Evolutionary conservation across 441 rosid genomes (phyloP).

Genomic region (Capsella rubella): DNA sequence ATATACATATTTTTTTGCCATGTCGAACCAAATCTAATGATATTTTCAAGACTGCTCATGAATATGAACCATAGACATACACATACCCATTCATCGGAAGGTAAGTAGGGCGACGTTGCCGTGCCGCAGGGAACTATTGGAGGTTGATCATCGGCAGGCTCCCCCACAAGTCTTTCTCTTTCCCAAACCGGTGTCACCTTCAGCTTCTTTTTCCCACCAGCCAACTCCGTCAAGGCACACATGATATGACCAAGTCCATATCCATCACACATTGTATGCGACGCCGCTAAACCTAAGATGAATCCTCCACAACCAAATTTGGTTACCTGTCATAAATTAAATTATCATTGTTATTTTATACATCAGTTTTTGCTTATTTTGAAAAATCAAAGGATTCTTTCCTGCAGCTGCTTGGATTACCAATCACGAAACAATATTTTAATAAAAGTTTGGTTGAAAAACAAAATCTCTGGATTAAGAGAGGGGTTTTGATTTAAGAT

Average conservation of each 20-base stretch:
- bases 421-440: too few relatives aligned
- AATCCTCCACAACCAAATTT: too few relatives aligned
- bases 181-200: slow-evolving; percentile 58
- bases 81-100: slow-evolving; percentile 35
- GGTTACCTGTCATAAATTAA: slow-evolving; percentile 18
- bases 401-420: too few relatives aligned
- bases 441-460: too few relatives aligned
- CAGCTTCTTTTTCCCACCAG: slow-evolving; percentile 49
- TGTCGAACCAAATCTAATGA: too few relatives aligned
- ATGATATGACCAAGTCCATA: slow-evolving; percentile 56
- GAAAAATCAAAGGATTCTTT: too few relatives aligned
- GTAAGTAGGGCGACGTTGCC: slow-evolving; percentile 30
- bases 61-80: too few relatives aligned
- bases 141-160: background rate
- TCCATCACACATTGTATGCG: slow-evolving; percentile 65
- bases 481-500: too few relatives aligned
- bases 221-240: slow-evolving; percentile 53
- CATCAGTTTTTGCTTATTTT: too few relatives aligned
- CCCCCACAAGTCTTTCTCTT: slow-evolving; percentile 46
- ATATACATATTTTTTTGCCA: too few relatives aligned
- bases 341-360: background rate
- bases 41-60: too few relatives aligned
- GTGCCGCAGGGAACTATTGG: slow-evolving; percentile 28
- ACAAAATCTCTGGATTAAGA: too few relatives aligned
- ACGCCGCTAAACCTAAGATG: slow-evolving; percentile 52